Evolutionary conservation across 495 filamentous ascomycete species (phyloP), one percentile per base, ranked within the genome.

Genomic region (Penicillium egyptiacum): DNA sequence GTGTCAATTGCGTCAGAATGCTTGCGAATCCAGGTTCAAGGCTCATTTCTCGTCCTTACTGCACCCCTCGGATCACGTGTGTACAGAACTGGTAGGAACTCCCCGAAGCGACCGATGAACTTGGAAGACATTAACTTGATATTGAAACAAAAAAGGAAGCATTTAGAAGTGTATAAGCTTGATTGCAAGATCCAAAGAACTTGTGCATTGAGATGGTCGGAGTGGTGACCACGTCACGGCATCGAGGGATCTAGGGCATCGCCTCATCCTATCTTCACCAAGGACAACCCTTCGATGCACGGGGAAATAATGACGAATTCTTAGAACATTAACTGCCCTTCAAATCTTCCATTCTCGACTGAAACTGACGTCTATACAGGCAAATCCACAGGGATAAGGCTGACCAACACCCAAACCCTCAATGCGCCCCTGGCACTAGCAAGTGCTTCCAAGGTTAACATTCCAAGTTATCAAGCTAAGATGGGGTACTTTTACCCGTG

Each of bases 221-320:
- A 39, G 30, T 53, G 41, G 41, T 37, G 53, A 39, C 37, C 40
- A 54, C 65, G 65, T 67, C 62, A 67, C 65, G 65, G 63, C 62
- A 67, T 67, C 57, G 62, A 67, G 65, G 65, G 62, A 53, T 59
- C 50, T 40, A 55, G 46, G 48, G 55, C 54, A 47, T 44, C 20
- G 23, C 19, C 44, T 25, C 23, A 28, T 35, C 59, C 50, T 43
- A 30, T n/a, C 17, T 53, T 20, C 4, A 20, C 39, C 49, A 47
- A 53, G 35, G 35, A 22, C 22, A 48, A 46, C 50, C 56, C 56
- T 53, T 58, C 19, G 23, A 48, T 28, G 49, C 35, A 53, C 30
- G 30, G 50, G 53, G 25, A 47, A 52, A 28, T n/a, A 16, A 47
- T 17, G 0, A 40, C 25, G 37, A 28, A 60, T 56, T 53, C 50